Base-by-base conservation (phyloP, 257 asterid species). In the Leptodermis oblonga region DNA sequence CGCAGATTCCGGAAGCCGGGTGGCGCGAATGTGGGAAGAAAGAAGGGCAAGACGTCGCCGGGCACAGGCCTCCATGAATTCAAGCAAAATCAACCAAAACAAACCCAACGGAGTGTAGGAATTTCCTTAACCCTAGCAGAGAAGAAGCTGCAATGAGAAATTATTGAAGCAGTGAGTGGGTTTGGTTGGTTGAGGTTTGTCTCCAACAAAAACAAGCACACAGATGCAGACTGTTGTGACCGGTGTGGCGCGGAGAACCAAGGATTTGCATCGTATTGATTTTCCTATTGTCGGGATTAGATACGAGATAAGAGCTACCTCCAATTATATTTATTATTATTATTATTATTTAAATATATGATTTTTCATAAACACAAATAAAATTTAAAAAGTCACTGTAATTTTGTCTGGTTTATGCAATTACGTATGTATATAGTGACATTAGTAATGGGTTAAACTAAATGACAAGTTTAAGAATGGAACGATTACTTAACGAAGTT, bases 21-120 rank as follows among this genome's bases (percentile, higher is more conserved):
- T 15, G 48, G 30, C 13, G 49, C 65, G 75, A 42, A 92, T 39
- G 75, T 90, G 98, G 75, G 95, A 84, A 36, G 87, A 82, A 43
- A 92, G 74, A 70, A 86, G 62, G 43, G 88, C 82, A 52, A 90
- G 66, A 79, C 98, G 97, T 69, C 97, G 97, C 34, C 85, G 90
- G 30, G 90, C 91, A 20, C n/a, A 33, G 45, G 68, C 70, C 73
- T 86, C 96, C 95, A 62, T 62, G 18, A 62, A 62, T 31, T 58
- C 20, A 13, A 26, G 62, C 5, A 11, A 52, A 52, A 20, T 8
- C 31, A 0, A 22, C 59, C 31, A n/a, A 26, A 51, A 51, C 23
- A 15, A 14, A 9, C 15, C 60, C 31, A 30, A 53, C 12, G 64
- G 36, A 58, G 6, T 36, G 22, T 12, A 31, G 42, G 64, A 43